These are phyloP conservation scores for Fusarium sp. DNA, from an alignment of 2,329 filamentous ascomycete species.

Conservation along the genomic window DNA sequence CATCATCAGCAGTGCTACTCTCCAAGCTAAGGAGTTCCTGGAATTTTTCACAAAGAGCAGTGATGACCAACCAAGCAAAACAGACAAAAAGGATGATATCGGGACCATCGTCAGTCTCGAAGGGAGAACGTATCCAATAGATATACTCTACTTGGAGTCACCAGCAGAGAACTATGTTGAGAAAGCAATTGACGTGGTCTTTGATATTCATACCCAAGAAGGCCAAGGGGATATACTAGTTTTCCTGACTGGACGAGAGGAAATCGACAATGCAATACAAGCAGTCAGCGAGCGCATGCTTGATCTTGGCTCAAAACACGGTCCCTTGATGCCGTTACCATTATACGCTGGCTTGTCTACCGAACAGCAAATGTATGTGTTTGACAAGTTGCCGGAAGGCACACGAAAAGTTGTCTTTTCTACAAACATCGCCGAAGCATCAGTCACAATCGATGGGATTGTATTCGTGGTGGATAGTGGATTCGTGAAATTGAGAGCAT, in stretches of 20 bases:
- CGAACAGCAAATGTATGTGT: constrained; percentile 94
- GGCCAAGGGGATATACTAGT: constrained; percentile 85
- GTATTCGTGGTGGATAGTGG: constrained; percentile 90
- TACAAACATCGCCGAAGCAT: constrained; percentile 96
- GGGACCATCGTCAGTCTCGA: constrained; percentile 79
- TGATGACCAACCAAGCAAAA: constrained; percentile 46
- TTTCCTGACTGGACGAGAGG: constrained; percentile 91
- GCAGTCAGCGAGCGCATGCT: constrained; percentile 76
- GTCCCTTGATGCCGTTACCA: constrained; percentile 62
- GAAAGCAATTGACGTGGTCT: constrained; percentile 79
- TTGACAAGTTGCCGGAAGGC: constrained; percentile 81
- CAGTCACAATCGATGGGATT: constrained; percentile 91
- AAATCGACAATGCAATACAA: constrained; percentile 86
- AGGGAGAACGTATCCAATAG: constrained; percentile 87
- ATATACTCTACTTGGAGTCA: constrained; percentile 79
- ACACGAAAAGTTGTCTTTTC: constrained; percentile 91
- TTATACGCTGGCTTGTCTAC: constrained; percentile 89
- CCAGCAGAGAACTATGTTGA: constrained; percentile 89
- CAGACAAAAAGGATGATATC: constrained; percentile 42
- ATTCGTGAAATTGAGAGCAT: constrained; percentile 88
- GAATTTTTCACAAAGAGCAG: constrained; percentile 71
- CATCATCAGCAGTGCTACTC: constrained; percentile 90
- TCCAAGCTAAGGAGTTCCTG: constrained; percentile 88
- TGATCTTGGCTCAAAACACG: constrained; percentile 56
- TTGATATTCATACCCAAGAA: constrained; percentile 87